Base-by-base conservation (phyloP, 164 flowering plant genomes). In the Piper betle region DNA sequence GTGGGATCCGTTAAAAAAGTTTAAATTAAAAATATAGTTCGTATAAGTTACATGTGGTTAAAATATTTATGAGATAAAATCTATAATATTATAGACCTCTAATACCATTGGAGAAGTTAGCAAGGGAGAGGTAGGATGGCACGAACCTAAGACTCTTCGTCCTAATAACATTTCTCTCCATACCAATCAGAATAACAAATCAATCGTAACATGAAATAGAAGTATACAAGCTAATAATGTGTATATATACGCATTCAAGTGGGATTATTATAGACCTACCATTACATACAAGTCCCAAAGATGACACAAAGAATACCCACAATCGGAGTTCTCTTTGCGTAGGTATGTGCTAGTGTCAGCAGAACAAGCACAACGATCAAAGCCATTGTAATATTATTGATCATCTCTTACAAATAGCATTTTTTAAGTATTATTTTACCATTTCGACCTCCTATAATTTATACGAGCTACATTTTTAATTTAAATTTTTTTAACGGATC, bases 101-200 rank as follows among this genome's bases (percentile, higher is more conserved):
- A 19, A 18, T 17, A 12, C 84, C 90, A 54, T 87, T 87, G 9
- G 67, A 39, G 57, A 80, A 77, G 66, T 64, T 66, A 12, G 80
- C 62, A 39, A 81, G 33, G 2, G 83, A 80, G 57, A 87, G 81
- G 10, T 20, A 66, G 25, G 84, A 77, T 0, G 90, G 90, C 90
- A 83, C 79, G 71, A 72, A 87, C 55, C 83, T 71, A 48, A 83
- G 85, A 38, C 96, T 89, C 82, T 77, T 85, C 10, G 96, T 89
- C 17, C 13, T 73, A 38, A 81, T 78, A 1, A 92, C 98, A 62
- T 71, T 74, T 41, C 18, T 43, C 98, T 91, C 80, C 62, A 17
- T 13, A 40, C 6, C 9, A 4, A 4, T 4, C 8, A 38, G 9
- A 46, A 56, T 46, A 64, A 41, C n/a, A 5, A 43, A 20, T 8